These are phyloP conservation scores for Citrullus mucosospermus DNA, from an alignment of 306 rosid genomes.

Conservation along the genomic window DNA sequence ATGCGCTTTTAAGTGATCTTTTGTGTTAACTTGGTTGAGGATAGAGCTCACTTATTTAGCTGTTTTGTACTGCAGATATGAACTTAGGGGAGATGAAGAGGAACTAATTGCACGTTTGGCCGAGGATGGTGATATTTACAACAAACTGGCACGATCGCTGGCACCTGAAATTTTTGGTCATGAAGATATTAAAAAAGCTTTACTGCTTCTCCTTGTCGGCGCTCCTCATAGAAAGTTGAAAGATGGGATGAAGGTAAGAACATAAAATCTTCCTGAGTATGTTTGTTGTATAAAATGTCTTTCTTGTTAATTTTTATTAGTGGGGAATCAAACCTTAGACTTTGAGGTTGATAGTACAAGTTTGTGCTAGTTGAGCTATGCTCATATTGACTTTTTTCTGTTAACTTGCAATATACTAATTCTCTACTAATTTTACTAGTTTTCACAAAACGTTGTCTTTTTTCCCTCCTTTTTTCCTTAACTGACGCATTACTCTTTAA, in stretches of 20 bases:
- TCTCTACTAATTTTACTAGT: neutral
- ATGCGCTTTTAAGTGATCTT: neutral
- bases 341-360: too few relatives aligned
- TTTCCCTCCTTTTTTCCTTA: neutral
- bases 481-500: neutral
- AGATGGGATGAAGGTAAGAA: slow-evolving; percentile 89
- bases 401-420: neutral
- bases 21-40: neutral
- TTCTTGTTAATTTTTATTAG: neutral
- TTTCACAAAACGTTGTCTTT: neutral
- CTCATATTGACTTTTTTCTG: neutral
- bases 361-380: too few relatives aligned
- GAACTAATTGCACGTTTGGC: slow-evolving; percentile 59
- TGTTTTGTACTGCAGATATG: slow-evolving; percentile 44
- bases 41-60: neutral
- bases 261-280: neutral
- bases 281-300: neutral
- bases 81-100: slow-evolving; percentile 80
- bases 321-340: too few relatives aligned
- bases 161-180: slow-evolving; percentile 99
- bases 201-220: slow-evolving; percentile 92
- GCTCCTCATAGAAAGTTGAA: slow-evolving; percentile 82
- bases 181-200: slow-evolving; percentile 85
- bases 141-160: slow-evolving; percentile 67
- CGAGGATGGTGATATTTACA: slow-evolving; percentile 85